These are phyloP conservation scores for Trichocladium antarcticum DNA, from an alignment of 495 filamentous ascomycete species.

Conservation along the genomic window DNA sequence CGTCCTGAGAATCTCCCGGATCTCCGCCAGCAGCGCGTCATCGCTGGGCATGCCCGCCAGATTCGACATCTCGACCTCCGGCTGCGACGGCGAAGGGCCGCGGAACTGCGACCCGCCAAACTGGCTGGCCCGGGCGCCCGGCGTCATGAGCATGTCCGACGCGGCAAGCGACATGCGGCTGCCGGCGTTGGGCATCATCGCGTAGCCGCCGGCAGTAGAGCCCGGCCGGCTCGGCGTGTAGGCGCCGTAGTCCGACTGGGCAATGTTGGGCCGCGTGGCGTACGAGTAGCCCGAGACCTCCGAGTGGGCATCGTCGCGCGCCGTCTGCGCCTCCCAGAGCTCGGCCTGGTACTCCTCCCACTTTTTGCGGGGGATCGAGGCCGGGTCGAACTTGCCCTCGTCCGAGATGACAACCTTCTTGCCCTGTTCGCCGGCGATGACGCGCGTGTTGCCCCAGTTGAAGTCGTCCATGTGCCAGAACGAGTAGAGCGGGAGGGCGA, in stretches of 20 bases:
- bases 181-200: conserved; percentile 10
- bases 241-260: conserved; percentile 52
- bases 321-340: conserved; percentile 86
- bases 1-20: conserved; percentile 79
- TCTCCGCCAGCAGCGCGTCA: conserved; percentile 84
- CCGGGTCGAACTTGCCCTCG: conserved; percentile 96
- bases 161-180: conserved; percentile 68
- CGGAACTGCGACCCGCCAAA: conserved; percentile 40
- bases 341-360: conserved; percentile 99
- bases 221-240: conserved; percentile 52
- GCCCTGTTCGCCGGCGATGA: conserved; percentile 93
- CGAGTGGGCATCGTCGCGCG: conserved; percentile 67
- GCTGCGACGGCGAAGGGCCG: conserved; percentile 32
- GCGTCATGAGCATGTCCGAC: conserved; percentile 47
- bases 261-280: conserved; percentile 58
- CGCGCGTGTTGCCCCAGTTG: conserved; percentile 91
- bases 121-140: conserved; percentile 34
- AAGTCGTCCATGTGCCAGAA: conserved; percentile 99
- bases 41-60: conserved; percentile 64
- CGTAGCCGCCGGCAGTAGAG: conserved; percentile 60
- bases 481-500: conserved; percentile 82
- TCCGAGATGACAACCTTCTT: conserved; percentile 88
- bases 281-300: conserved; percentile 87
- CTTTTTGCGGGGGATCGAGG: conserved; percentile 86
- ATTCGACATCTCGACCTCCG: conserved; percentile 61